Evolutionary conservation across 2,329 filamentous ascomycete species (phyloP), one percentile per base, ranked within the genome.

Genomic region (Alternaria triticina): DNA sequence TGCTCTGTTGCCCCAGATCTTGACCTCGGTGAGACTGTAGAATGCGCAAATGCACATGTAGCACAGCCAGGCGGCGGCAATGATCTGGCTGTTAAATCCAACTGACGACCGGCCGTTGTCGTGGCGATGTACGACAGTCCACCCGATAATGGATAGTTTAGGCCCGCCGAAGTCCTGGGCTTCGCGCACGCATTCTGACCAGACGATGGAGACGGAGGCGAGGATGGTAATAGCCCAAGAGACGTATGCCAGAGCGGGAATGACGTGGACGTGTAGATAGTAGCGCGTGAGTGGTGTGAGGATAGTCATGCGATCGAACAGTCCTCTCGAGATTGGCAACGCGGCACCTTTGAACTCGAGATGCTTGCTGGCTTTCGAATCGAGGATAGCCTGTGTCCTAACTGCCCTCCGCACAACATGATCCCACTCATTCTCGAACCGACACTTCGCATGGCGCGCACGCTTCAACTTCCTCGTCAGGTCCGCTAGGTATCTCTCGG

Each of bases 41-140:
- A 98, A 87, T 6, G 96, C 93, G 50, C 94, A 94, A 13, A 91
- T 86, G 78, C 92, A 97, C 96, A 99, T 99, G 83, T 99, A 99
- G 61, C 94, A 85, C 64, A 99, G 90, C 96, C 96, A 99, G 13
- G 89, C 83, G 3, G 93, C 90, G 1, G 95, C 92, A 52, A 95
- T 90, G 47, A 94, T 79, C 78, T 99, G 96, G 5, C 94, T 93
- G 3, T 90, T 91, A 70, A 98, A 94, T 17, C 93, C 93, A 65
- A 98, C 90, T 60, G 92, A 89, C 25, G 90, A 90, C 60, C 88
- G 88, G 11, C 90, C 87, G 44, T 89, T 88, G 36, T 88, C 87
- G 77, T 90, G 90, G 68, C 94, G 91, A 71, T 93, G 90, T n/a
- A 93, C 86, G 4, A 94, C 89, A 5, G 86, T 88, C 36, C 90